Base-by-base conservation (phyloP, 2,329 filamentous ascomycete genomes). In the Ascochyta rabiei region DNA sequence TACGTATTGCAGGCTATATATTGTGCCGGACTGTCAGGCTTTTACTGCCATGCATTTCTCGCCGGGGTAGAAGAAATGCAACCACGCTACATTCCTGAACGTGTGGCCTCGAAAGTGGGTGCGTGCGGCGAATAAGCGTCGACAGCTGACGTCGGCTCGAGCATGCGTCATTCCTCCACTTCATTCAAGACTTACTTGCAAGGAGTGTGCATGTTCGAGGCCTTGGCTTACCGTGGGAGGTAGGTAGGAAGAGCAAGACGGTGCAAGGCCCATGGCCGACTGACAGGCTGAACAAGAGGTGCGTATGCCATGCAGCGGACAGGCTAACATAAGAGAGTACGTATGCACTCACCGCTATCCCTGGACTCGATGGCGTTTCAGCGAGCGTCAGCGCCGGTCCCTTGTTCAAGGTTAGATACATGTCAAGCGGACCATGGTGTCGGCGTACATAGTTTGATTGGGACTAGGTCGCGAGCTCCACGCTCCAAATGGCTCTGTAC, bases 391-490 rank as follows among this genome's bases (percentile, higher is more conserved):
- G 40, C n/a, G 31, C 28, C 31, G 16, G 48, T 69, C 54, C 69
- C 68, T 70, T 71, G 59, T 60, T 63, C 48, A 51, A 45, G 52
- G 67, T 73, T 70, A 73, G 70, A 72, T 58, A 56, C 59, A 61
- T 57, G 53, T 64, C 65, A 67, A 53, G 57, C 23, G 59, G 57
- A 68, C 64, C 57, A 58, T 64, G 60, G 63, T 67, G 61, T 64
- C 66, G 63, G 70, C 70, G 67, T 73, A 73, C 70, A 67, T 67
- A 42, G 63, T 63, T 67, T 62, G 50, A 61, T 70, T 69, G 64
- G 65, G 57, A 67, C 64, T 70, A 68, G 56, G 66, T 60, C 60
- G 53, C 57, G 60, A 56, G 52, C 52, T 63, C 60, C 52, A 59
- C 35, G 54, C 60, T 53, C 45, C 40, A 53, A 45, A 45, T 50